Conservation (phyloP, 1,284 basidiomycete species). For the Hymenochaete sp. region DNA sequence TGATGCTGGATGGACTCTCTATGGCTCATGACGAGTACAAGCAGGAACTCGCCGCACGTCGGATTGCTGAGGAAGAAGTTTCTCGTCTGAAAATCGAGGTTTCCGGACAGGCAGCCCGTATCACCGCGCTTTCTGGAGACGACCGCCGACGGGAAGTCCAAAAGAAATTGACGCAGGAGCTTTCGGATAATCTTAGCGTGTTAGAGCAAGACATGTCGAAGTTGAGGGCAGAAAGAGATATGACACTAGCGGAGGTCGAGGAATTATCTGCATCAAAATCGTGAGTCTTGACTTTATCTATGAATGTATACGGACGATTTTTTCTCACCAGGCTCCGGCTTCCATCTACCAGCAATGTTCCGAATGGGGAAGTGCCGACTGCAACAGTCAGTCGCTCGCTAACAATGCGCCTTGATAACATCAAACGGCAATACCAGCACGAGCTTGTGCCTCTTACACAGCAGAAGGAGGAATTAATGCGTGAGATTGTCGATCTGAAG, state of each 20-base stretch:
- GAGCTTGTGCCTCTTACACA: slow-evolving; percentile 81
- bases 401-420: slow-evolving; percentile 79
- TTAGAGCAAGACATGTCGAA: slow-evolving; percentile 84
- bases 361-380: slow-evolving; percentile 28
- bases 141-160: slow-evolving; percentile 70
- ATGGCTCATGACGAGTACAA: slow-evolving; percentile 94
- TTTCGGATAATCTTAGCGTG: slow-evolving; percentile 66
- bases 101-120: slow-evolving; percentile 81
- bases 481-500: slow-evolving; percentile 84
- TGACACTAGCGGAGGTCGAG: slow-evolving; percentile 88
- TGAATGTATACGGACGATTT: slow-evolving; percentile 5
- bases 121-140: slow-evolving; percentile 77
- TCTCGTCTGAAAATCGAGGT: slow-evolving; percentile 76
- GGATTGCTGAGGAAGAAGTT: slow-evolving; percentile 89
- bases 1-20: slow-evolving; percentile 85
- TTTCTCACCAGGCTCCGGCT: slow-evolving; percentile 21
- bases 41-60: slow-evolving; percentile 74
- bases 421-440: slow-evolving; percentile 81
- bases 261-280: slow-evolving; percentile 71
- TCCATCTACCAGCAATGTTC: slow-evolving; percentile 15
- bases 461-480: slow-evolving; percentile 69
- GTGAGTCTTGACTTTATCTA: slow-evolving; percentile 32
- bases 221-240: slow-evolving; percentile 82
- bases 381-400: slow-evolving; percentile 63
- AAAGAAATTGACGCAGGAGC: slow-evolving; percentile 71